Conservation (phyloP, 225 moss, liverwort and hornwort species). For the Marchantia paleacea region DNA sequence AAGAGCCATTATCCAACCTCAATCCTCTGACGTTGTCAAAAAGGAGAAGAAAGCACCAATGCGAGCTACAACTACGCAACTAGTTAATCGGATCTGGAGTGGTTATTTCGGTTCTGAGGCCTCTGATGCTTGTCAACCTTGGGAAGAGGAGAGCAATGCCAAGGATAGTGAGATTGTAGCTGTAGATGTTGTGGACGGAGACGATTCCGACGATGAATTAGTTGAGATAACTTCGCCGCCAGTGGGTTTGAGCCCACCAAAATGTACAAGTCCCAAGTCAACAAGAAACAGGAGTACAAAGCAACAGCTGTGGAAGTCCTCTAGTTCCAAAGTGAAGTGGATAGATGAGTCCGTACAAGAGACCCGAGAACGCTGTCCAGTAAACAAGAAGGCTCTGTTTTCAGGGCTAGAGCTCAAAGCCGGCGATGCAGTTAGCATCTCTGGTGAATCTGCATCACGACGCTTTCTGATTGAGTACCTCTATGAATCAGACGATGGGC, state of each 20-base stretch:
- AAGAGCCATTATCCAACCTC: conserved; percentile 47
- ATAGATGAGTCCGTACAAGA: conserved; percentile 24
- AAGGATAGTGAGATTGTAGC: conserved; percentile 52
- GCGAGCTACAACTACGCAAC: conserved; percentile 85
- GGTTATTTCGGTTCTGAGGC: conserved; percentile 59
- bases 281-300: conserved; percentile 36
- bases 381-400: conserved; percentile 40
- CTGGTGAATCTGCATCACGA: conserved; percentile 33
- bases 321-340: conserved; percentile 29
- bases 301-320: conserved; percentile 26
- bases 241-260: neutral
- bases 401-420: conserved; percentile 42
- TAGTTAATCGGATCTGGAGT: conserved; percentile 86
- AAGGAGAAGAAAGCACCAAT: conserved; percentile 69
- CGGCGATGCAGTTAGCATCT: conserved; percentile 62
- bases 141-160: conserved; percentile 27
- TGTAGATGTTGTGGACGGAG: conserved; percentile 49
- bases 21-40: conserved; percentile 53
- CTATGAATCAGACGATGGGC: conserved; percentile 52
- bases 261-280: neutral
- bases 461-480: conserved; percentile 81
- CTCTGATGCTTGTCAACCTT: conserved; percentile 22
- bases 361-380: conserved; percentile 25
- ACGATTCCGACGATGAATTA: conserved; percentile 59
- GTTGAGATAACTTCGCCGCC: conserved; percentile 41